phyloP scores from a whole-genome alignment of 2,329 filamentous ascomycete genomes.

The Fusarium beomiforme region DNA sequence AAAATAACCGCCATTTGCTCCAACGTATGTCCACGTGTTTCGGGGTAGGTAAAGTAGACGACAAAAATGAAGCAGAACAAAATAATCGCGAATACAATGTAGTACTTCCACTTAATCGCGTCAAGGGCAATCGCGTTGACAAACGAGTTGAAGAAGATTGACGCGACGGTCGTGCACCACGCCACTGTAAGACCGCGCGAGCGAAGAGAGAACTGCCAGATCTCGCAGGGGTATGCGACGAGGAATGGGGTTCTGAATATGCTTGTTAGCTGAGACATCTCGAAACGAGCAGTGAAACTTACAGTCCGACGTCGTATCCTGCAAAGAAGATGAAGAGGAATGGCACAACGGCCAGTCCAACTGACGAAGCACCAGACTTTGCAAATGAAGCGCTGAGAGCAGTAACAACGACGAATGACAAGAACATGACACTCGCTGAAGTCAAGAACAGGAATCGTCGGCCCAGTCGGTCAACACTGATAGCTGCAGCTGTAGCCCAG shows the following conservation, averaged over 20 bases:
- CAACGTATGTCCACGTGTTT: not conserved
- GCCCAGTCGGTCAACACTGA: not conserved
- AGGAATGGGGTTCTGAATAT: not conserved
- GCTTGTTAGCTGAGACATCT: not conserved
- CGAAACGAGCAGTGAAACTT: not conserved
- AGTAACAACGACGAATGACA: not conserved
- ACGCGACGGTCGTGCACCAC: not conserved
- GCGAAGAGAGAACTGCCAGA: slow-evolving; percentile 3
- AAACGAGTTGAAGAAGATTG: slow-evolving; percentile 7
- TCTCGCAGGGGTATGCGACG: slow-evolving; percentile 2
- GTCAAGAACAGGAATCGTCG: not conserved
- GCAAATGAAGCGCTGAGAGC: not conserved
- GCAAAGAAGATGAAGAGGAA: slow-evolving; percentile 2
- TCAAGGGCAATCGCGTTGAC: slow-evolving; percentile 10
- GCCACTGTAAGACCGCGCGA: not conserved
- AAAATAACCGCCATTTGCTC: slow-evolving; percentile 14
- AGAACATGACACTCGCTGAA: not conserved
- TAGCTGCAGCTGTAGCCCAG: not conserved
- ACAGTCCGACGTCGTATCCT: slow-evolving; percentile 5
- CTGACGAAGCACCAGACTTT: not conserved
- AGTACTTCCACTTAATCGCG: slow-evolving; percentile 3
- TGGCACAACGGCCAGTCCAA: not conserved
- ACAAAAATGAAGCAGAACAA: not conserved
- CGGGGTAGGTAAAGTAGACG: not conserved
- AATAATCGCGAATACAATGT: not conserved